These are phyloP conservation scores for Pyrus betulifolia DNA, from an alignment of 306 rosid species.

Conservation along the genomic window DNA sequence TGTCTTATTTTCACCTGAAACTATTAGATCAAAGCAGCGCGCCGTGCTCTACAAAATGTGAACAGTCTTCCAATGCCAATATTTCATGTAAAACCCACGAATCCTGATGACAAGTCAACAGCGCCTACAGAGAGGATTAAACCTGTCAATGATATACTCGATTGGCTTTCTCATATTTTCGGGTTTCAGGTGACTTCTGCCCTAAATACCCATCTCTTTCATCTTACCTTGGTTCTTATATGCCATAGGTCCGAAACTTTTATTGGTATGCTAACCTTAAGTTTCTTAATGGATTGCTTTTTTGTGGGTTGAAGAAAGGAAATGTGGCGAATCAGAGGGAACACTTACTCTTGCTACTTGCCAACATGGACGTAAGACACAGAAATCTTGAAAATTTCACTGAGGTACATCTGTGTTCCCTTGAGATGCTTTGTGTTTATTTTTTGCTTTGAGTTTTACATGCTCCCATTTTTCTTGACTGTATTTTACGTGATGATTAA, in stretches of 20 bases:
- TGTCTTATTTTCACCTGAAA: slow-evolving; percentile 6
- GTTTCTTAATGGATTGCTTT: slow-evolving; percentile 4
- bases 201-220: slow-evolving; percentile 1
- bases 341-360: slow-evolving; percentile 84
- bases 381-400: slow-evolving; percentile 17
- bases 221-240: neutral
- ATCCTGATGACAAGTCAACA: slow-evolving; percentile 28
- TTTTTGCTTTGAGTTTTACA: neutral
- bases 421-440: slow-evolving; percentile 8
- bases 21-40: slow-evolving; percentile 69
- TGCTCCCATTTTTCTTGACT: neutral
- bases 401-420: slow-evolving; percentile 37
- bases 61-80: slow-evolving; percentile 66
- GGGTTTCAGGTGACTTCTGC: slow-evolving; percentile 81
- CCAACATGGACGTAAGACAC: slow-evolving; percentile 61
- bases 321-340: slow-evolving; percentile 97
- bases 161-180: slow-evolving; percentile 70
- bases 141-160: slow-evolving; percentile 74
- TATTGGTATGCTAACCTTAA: neutral
- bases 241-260: neutral
- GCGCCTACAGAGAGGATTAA: slow-evolving; percentile 42
- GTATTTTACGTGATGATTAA: slow-evolving; percentile 7
- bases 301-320: slow-evolving; percentile 70
- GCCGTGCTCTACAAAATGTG: slow-evolving; percentile 53
- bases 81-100: slow-evolving; percentile 27